Conservation (phyloP, 2,329 filamentous ascomycete genomes). For the Talaromyces rugulosus region DNA sequence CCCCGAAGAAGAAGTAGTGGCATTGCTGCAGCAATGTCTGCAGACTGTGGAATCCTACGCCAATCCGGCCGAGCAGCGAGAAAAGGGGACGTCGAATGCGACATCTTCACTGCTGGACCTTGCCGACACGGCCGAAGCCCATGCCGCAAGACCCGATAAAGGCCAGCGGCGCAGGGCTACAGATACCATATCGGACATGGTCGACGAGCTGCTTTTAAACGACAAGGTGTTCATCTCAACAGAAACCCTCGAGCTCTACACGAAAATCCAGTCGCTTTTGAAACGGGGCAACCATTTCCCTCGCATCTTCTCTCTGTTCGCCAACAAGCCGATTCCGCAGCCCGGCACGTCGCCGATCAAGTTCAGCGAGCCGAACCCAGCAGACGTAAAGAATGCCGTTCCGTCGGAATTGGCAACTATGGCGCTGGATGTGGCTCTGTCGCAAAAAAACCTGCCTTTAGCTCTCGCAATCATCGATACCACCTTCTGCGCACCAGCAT, state of each 20-base stretch:
- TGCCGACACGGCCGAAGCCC: conserved; percentile 32
- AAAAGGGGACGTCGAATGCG: conserved; percentile 28
- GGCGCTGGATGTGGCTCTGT: conserved; percentile 76
- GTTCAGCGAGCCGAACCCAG: conserved; percentile 63
- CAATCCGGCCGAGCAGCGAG: conserved; percentile 21
- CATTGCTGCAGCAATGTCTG: conserved; percentile 32
- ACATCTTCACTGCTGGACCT: conserved; percentile 40
- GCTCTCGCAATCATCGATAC: conserved; percentile 74
- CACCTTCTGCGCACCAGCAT: conserved; percentile 42
- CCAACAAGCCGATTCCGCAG: conserved; percentile 70
- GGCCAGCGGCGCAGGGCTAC: conserved; percentile 34
- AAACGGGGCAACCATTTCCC: conserved; percentile 72
- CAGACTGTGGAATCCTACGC: conserved; percentile 28
- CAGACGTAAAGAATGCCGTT: conserved; percentile 66
- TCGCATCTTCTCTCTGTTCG: conserved; percentile 74
- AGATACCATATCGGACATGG: conserved; percentile 48
- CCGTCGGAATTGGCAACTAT: conserved; percentile 64
- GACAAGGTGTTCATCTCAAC: conserved; percentile 77
- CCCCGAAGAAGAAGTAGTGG: conserved; percentile 29
- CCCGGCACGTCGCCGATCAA: conserved; percentile 56
- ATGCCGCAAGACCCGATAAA: conserved; percentile 20
- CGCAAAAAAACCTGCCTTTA: conserved; percentile 70
- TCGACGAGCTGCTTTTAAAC: conserved; percentile 68
- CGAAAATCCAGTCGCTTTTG: conserved; percentile 70
- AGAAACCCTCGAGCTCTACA: conserved; percentile 67